phyloP scores from a whole-genome alignment of 768 basidiomycete genomes.

The Coprinellus micaceus region DNA sequence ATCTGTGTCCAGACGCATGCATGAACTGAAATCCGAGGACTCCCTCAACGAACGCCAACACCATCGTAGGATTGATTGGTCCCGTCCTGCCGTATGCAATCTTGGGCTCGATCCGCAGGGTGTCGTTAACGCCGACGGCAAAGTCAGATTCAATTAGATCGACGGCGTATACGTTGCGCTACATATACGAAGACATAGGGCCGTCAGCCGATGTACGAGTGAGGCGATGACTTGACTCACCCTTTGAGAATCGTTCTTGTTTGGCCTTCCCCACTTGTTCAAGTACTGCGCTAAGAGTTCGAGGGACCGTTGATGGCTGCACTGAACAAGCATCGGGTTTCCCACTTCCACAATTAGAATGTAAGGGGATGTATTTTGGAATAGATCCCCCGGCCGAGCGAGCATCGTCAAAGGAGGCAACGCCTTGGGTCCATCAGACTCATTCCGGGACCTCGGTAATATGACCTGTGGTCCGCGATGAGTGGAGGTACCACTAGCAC shows the following conservation, averaged over 20 bases:
- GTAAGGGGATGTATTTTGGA: slow-evolving; percentile 27
- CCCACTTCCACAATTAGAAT: slow-evolving; percentile 31
- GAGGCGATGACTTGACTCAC: slow-evolving; percentile 15
- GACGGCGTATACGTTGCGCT: slow-evolving; percentile 31
- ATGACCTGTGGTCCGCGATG: background rate
- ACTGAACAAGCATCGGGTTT: slow-evolving; percentile 27
- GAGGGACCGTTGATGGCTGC: slow-evolving; percentile 36
- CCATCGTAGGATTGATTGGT: slow-evolving; percentile 29
- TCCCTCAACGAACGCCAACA: slow-evolving; percentile 38
- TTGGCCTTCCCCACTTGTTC: slow-evolving; percentile 33
- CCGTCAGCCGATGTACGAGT: background rate
- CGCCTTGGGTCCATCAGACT: slow-evolving; percentile 4
- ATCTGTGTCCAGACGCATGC: slow-evolving; percentile 19
- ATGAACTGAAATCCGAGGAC: slow-evolving; percentile 34
- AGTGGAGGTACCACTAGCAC: background rate
- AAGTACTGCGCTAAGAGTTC: slow-evolving; percentile 33
- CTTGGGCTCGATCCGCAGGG: slow-evolving; percentile 28
- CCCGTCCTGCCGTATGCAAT: slow-evolving; percentile 13
- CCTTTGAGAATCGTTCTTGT: slow-evolving; percentile 26
- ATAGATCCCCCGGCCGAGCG: slow-evolving; percentile 30
- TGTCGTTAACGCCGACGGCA: slow-evolving; percentile 31
- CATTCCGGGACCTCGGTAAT: background rate
- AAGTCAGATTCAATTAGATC: slow-evolving; percentile 33
- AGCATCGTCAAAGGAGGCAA: slow-evolving; percentile 28
- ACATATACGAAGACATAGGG: background rate